Evolutionary conservation across 805 yeast species (phyloP).

Genomic region (Wickerhamomyces ciferrii): DNA sequence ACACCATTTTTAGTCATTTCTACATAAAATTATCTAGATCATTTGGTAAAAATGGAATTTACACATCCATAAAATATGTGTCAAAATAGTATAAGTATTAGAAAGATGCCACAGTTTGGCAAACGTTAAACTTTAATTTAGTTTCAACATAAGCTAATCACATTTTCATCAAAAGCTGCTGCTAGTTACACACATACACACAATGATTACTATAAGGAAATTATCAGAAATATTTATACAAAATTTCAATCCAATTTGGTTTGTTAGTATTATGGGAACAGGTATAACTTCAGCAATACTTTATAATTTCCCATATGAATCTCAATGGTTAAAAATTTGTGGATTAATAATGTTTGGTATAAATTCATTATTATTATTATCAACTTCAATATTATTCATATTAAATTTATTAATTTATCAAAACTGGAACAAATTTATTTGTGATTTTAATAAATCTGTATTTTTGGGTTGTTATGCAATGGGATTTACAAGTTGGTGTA

Average conservation of each 20-base stretch:
- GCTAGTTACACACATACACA: neutral
- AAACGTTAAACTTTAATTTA: too few relatives aligned
- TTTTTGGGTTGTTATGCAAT: conserved; percentile 78
- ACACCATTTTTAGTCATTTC: too few relatives aligned
- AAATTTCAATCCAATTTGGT: conserved; percentile 50
- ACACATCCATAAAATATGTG: too few relatives aligned
- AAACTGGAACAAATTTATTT: conserved; percentile 23
- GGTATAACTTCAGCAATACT: conserved; percentile 67
- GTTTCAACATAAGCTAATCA: too few relatives aligned
- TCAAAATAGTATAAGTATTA: too few relatives aligned
- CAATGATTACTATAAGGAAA: neutral
- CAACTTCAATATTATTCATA: conserved; percentile 35
- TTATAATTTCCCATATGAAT: conserved; percentile 59
- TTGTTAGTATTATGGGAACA: conserved; percentile 78
- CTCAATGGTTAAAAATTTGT: conserved; percentile 50
- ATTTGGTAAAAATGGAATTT: too few relatives aligned
- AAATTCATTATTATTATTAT: conserved; percentile 42
- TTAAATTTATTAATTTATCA: conserved; percentile 32
- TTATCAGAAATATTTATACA: neutral
- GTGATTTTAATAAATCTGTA: conserved; percentile 43
- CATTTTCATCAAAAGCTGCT: neutral
- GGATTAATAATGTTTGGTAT: conserved; percentile 62
- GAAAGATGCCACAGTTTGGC: too few relatives aligned
- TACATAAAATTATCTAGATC: too few relatives aligned
- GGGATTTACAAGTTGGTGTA: conserved; percentile 69